Evolutionary conservation across 495 filamentous ascomycete genomes (phyloP).

Genomic region (Hypoxylon fuscum): DNA sequence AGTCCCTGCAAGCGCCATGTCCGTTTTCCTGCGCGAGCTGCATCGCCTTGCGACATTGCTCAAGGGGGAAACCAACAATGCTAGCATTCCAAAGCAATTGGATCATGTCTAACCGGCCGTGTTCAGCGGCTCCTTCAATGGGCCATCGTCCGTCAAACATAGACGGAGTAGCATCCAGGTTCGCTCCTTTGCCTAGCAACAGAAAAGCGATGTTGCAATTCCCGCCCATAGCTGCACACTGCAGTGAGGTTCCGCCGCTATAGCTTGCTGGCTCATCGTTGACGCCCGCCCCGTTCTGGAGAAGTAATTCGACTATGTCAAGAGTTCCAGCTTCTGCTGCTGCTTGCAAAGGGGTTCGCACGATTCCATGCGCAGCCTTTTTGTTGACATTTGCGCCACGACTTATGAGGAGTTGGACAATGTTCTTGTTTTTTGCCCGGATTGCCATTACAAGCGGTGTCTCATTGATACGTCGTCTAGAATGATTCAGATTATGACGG

Average conservation of each 20-base stretch:
- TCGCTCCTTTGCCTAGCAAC: constrained; percentile 36
- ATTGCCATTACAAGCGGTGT: constrained; percentile 32
- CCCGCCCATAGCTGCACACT: constrained; percentile 30
- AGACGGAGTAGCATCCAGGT: constrained; percentile 27
- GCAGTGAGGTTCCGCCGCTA: constrained; percentile 37
- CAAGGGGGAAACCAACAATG: constrained; percentile 10
- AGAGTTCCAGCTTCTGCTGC: constrained; percentile 42
- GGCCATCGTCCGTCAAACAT: constrained; percentile 48
- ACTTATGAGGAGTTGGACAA: constrained; percentile 45
- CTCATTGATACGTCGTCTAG: neutral
- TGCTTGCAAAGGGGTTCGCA: constrained; percentile 41
- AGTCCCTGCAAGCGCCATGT: constrained; percentile 14
- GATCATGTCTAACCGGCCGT: constrained; percentile 57
- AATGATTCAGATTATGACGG: too few relatives aligned
- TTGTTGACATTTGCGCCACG: constrained; percentile 45
- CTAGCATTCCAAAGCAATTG: constrained; percentile 50
- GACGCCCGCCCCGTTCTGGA: constrained; percentile 15
- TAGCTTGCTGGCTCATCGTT: constrained; percentile 35
- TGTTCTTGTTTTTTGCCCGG: constrained; percentile 10
- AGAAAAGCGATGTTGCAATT: constrained; percentile 34
- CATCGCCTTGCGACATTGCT: constrained; percentile 30
- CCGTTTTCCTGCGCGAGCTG: constrained; percentile 24
- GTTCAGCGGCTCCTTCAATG: constrained; percentile 53
- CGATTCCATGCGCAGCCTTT: constrained; percentile 10
- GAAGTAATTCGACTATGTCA: constrained; percentile 28